Evolutionary conservation across 352 stramenopile genomes (phyloP), one percentile per base, ranked within the genome.

Genomic region (Globisporangium apiculatum): DNA sequence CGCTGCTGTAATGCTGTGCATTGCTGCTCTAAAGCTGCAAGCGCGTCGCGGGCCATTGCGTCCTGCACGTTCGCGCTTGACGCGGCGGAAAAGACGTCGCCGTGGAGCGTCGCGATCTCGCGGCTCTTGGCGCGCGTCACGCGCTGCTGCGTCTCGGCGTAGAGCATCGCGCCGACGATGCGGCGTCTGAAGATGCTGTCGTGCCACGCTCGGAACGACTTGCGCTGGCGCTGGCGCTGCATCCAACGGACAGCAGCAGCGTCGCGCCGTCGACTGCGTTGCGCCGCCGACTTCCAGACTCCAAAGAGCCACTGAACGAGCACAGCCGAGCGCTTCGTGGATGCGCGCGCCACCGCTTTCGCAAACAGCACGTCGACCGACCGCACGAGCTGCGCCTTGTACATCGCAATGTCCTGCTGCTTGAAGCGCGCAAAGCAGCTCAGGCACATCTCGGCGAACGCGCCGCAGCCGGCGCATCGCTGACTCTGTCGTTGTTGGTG

Each of bases 121-220:
- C 49, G 40, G 14, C 35, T 56, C 56, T 78, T 78, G 0, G 72
- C 71, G 6, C 55, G 64, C 7, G 69, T 83, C 24, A 68, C 62
- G 5, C 62, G 71, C 53, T 89, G 77, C 58, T 91, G 69, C 8
- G 72, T 61, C 38, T 87, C 66, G 1, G 82, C 82, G 38, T 86
- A 90, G 17, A 90, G 51, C 75, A 90, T 89, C 0, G 82, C 82
- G n/a, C 82, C 82, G 48, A 90, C 51, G 18, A 86, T 77, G 37
- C 79, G 70, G 3, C 79, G 70, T 53, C 86, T 63, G 58, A 84
- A 79, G 40, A 87, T 58, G 53, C 79, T 83, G 12, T 72, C 53
- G n/a, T 69, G 73, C 79, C 82, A 91, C 35, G 53, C 66, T 9
- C 62, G 66, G 62, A 72, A 84, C 0, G 73, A 61, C 5, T 68